Conservation (phyloP, 108 stramenopile genomes). For the Aurantiochytrium sp. region DNA sequence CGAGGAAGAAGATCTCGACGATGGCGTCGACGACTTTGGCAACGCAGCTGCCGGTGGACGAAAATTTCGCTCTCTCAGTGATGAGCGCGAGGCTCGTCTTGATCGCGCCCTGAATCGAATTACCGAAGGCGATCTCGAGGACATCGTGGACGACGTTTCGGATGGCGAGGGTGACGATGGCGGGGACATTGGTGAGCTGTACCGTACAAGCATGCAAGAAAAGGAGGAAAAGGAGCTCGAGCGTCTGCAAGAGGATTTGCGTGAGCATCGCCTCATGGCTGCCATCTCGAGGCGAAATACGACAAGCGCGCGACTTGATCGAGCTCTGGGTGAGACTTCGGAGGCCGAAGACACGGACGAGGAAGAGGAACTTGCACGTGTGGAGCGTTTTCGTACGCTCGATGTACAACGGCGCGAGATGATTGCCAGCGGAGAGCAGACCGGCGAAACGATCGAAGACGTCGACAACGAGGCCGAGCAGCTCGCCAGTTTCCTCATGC, state of each 20-base stretch:
- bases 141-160: background rate
- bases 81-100: background rate
- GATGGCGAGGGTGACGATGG: conserved; percentile 5
- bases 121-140: background rate
- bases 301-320: background rate
- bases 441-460: background rate
- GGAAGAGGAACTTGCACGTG: background rate
- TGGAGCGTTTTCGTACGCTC: background rate
- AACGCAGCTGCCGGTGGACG: background rate
- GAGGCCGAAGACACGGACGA: conserved; percentile 12
- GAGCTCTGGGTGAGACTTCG: background rate
- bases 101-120: background rate
- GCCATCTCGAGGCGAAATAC: background rate
- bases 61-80: background rate
- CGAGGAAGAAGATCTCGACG: background rate
- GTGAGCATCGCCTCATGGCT: background rate
- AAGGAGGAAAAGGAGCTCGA: background rate
- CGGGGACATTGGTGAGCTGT: background rate
- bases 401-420: background rate
- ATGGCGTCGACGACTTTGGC: background rate
- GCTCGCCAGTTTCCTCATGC: background rate
- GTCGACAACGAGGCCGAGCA: background rate
- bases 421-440: background rate
- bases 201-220: background rate
- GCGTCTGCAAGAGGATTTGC: background rate